Percentiles rank a stretch among this genome's conserved stretches.
These are phyloP conservation scores for Penicillium parvum DNA, from an alignment of 495 filamentous ascomycete genomes.

Conservation along the genomic window DNA sequence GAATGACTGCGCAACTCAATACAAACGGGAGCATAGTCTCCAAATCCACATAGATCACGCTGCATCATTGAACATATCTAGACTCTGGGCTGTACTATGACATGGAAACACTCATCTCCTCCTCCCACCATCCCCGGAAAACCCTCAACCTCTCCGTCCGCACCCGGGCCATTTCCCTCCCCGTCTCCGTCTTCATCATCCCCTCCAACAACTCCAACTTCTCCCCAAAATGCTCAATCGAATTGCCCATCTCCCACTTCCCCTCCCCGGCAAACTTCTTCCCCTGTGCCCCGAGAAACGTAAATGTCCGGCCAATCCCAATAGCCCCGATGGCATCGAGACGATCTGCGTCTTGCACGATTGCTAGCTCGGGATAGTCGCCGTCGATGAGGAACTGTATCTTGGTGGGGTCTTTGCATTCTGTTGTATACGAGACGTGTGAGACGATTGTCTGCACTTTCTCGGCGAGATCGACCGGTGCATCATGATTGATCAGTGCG, in stretches of 20 bases:
- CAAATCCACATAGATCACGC: conserved; percentile 4
- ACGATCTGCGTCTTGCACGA: conserved; percentile 89
- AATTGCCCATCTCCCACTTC: conserved; percentile 53
- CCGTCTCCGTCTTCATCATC: conserved; percentile 81
- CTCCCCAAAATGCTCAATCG: conserved; percentile 73
- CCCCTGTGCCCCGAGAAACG: conserved; percentile 63
- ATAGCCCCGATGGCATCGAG: conserved; percentile 85
- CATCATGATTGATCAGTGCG: conserved; percentile 55
- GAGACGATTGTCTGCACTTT: conserved; percentile 65
- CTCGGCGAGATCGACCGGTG: conserved; percentile 48
- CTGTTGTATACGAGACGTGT: conserved; percentile 74
- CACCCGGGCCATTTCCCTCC: conserved; percentile 59
- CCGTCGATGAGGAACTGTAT: conserved; percentile 49
- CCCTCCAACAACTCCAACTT: conserved; percentile 68
- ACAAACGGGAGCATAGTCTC: conserved; percentile 3
- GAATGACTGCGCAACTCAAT: conserved; percentile 3
- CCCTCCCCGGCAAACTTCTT: conserved; percentile 23
- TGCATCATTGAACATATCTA: not conserved
- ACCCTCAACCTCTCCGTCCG: conserved; percentile 58
- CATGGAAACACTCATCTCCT: conserved; percentile 45
- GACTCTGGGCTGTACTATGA: not conserved
- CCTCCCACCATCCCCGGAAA: conserved; percentile 70
- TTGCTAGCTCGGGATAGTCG: conserved; percentile 65
- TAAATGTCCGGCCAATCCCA: conserved; percentile 74
- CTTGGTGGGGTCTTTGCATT: conserved; percentile 53